Conservation (phyloP, 2,329 filamentous ascomycete genomes). For the Sclerotinia minor region DNA sequence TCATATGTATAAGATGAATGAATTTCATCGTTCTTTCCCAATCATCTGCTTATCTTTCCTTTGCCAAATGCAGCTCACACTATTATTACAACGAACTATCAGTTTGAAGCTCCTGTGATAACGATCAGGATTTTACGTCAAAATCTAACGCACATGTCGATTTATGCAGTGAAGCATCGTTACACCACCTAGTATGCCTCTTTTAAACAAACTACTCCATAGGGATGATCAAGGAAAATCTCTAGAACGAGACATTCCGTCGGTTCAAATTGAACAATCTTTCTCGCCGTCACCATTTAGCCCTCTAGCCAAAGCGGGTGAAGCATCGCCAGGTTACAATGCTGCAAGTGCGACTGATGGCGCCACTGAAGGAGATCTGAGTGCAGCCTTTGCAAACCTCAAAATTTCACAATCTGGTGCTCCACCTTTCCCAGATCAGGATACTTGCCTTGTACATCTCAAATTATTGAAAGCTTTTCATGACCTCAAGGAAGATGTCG, state of each 20-base stretch:
- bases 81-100: background rate
- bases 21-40: background rate
- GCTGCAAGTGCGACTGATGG: constrained; percentile 26
- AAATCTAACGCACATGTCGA: background rate
- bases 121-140: background rate
- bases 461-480: constrained; percentile 71
- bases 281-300: background rate
- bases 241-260: background rate
- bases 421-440: constrained; percentile 45
- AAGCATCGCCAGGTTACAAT: constrained; percentile 32
- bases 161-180: background rate
- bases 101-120: background rate
- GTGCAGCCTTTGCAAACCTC: constrained; percentile 45
- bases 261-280: background rate
- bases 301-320: background rate
- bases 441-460: constrained; percentile 70
- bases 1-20: background rate
- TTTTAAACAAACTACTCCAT: constrained; percentile 3
- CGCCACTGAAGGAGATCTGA: constrained; percentile 32
- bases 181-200: background rate
- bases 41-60: background rate
- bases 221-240: background rate
- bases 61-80: background rate
- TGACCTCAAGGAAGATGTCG: constrained; percentile 64
- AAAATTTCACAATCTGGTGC: constrained; percentile 38